phyloP scores from a whole-genome alignment of 2,329 filamentous ascomycete species.

The Exophiala mesophila region DNA sequence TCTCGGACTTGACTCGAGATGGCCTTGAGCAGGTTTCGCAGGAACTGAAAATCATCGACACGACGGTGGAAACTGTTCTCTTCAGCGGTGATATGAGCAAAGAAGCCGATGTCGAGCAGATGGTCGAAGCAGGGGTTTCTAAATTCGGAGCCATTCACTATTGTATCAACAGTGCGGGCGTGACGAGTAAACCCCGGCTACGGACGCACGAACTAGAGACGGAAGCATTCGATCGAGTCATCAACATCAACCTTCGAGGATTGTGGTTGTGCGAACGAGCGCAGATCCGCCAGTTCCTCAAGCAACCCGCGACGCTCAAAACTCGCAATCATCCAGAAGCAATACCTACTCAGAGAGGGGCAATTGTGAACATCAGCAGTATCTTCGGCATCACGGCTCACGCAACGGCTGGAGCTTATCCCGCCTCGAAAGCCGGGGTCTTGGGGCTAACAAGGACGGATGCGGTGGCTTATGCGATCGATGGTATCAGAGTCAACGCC shows the following conservation, averaged over 20 bases:
- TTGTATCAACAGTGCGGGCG: conserved; percentile 29
- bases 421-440: conserved; percentile 16
- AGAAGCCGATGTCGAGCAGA: conserved; percentile 48
- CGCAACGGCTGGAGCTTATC: conserved; percentile 13
- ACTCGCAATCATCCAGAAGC: conserved; percentile 58
- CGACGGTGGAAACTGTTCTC: conserved; percentile 5
- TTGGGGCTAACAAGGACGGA: conserved; percentile 48
- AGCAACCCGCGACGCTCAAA: conserved; percentile 42
- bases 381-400: conserved; percentile 46
- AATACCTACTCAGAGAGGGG: conserved; percentile 41
- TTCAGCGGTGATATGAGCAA: conserved; percentile 44
- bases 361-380: conserved; percentile 50
- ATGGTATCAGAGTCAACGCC: conserved; percentile 41
- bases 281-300: conserved; percentile 33
- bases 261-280: conserved; percentile 55
- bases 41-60: conserved; percentile 14
- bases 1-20: conserved; percentile 13
- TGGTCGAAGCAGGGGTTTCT: conserved; percentile 51
- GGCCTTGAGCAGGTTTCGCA: conserved; percentile 10
- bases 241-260: conserved; percentile 52
- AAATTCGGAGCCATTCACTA: conserved; percentile 45
- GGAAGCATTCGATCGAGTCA: conserved; percentile 30
- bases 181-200: conserved; percentile 27
- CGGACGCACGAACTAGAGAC: conserved; percentile 24
- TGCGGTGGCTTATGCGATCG: conserved; percentile 48